Evolutionary conservation across 2,329 filamentous ascomycete species (phyloP), one percentile per base, ranked within the genome.

Genomic region (Colletotrichum sp.): DNA sequence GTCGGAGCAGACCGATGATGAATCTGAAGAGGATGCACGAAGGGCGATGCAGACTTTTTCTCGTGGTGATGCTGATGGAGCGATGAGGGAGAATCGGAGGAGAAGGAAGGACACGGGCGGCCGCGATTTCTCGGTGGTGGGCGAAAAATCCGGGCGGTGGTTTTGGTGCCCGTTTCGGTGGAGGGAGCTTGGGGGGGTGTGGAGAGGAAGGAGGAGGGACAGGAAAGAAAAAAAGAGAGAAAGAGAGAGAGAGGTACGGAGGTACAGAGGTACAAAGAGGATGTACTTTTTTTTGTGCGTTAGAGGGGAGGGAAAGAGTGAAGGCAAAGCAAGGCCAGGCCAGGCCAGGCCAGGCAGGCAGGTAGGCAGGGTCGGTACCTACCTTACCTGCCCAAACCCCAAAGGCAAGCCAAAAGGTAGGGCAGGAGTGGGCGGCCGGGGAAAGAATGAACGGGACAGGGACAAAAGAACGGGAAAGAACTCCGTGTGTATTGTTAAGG

Each of bases 111-210:
- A 68, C 71, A 71, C 71, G 71, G 61, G 69, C 71, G 71, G 71
- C 71, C 71, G 71, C 38, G 71, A 66, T 63, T 71, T 73, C 62
- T 73, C 71, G 71, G 71, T 73, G 71, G 71, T 62, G 68, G 67
- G 71, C 34, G 38, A 71, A 47, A 73, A 73, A 73, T 70, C 71
- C 71, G 71, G 71, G 62, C 71, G 71, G 61, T 66, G 55, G 59
- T 73, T 73, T 70, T 69, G 61, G 66, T 65, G 59, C 27, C 62
- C 55, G 34, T 43, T 68, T 59, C 33, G 66, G 66, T 31, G 24
- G 54, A 43, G 24, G 63, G 38, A 21, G 18, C 29, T 65, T 51
- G 38, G 59, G 59, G 58, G 16, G 43, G 47, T 5, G 61, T 29
- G 59, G 34, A 43, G 59, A 43, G 59, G 59, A 24, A 24, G 34